These are phyloP conservation scores for Entelexis sorbosivorans DNA, from an alignment of 1,139 yeast genomes.

Conservation along the genomic window DNA sequence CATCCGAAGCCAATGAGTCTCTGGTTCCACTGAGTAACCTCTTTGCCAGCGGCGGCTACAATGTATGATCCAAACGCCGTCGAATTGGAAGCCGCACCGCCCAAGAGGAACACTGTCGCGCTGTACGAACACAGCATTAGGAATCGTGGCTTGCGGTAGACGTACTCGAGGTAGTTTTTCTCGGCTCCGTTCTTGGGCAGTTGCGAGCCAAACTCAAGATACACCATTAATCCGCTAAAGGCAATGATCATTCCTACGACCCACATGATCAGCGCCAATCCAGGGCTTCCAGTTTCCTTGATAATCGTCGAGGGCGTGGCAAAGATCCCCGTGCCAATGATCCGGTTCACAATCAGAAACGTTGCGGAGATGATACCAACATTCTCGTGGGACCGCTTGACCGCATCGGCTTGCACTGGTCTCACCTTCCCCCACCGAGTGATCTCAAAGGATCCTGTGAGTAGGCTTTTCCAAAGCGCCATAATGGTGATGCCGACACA, in stretches of 20 bases:
- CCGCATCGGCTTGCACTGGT: neutral
- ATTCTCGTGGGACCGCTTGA: neutral
- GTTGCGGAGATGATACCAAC: slow-evolving; percentile 54
- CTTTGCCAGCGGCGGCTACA: slow-evolving; percentile 57
- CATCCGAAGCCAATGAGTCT: slow-evolving; percentile 66
- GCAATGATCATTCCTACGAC: slow-evolving; percentile 68
- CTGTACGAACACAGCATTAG: slow-evolving; percentile 66
- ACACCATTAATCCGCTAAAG: slow-evolving; percentile 58
- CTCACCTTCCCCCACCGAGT: neutral
- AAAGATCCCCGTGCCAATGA: slow-evolving; percentile 81
- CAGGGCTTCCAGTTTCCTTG: slow-evolving; percentile 59
- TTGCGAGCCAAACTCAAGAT: slow-evolving; percentile 74
- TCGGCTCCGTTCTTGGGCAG: slow-evolving; percentile 82
- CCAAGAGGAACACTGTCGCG: slow-evolving; percentile 58
- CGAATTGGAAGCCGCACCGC: slow-evolving; percentile 61
- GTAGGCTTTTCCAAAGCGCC: neutral
- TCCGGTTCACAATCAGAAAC: slow-evolving; percentile 60
- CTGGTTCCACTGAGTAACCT: slow-evolving; percentile 51
- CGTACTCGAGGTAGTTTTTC: slow-evolving; percentile 66
- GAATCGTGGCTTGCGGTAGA: slow-evolving; percentile 56
- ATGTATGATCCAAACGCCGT: slow-evolving; percentile 42
- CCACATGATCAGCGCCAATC: slow-evolving; percentile 63
- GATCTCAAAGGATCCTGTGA: neutral
- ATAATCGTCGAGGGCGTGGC: slow-evolving; percentile 69
- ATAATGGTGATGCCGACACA: neutral